Evolutionary conservation across 768 basidiomycete genomes (phyloP), one percentile per base, ranked within the genome.

Genomic region (Lactarius evosmus): DNA sequence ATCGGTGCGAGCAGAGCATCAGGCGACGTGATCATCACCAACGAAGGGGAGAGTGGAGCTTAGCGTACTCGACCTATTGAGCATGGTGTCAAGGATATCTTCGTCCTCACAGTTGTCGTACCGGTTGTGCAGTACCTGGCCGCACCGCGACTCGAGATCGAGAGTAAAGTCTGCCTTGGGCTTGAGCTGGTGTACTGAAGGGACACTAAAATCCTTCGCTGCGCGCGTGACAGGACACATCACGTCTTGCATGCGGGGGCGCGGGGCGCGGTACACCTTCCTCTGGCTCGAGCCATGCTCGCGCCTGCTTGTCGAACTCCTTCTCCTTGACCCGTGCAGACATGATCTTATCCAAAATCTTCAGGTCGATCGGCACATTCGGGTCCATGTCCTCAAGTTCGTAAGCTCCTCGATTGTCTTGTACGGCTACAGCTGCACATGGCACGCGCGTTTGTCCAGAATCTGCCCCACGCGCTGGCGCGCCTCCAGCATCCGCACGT

Each of bases 251-350:
- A 88, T 79, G 66, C 84, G 82, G 7, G 91, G 88, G 67, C 82
- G 85, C 16, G n/a, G n/a, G n/a, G n/a, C n/a, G n/a, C n/a, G 76
- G 73, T 4, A 80, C 78, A 46, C 78, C 80, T 9, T 77, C 70
- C 38, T 88, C 87, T 7, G 83, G 83, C 17, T 78, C 74, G 46
- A 93, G 74, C 87, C 90, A 92, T 1, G 80, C 77, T 67, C 81
- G 83, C 2, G 91, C 90, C 69, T 89, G 86, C 76, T 85, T 87
- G 74, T 93, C 90, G 72, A 85, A 87, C 66, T 93, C 91, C 69
- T 82, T 83, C 41, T 89, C 92, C 72, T 88, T 89, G 40, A 77
- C 80, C 49, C 85, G 82, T 36, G 87, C 78, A 22, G 79, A 79
- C 74, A 85, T 79, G 36, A 96, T 74, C 33, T 86, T 83, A 61